Base-by-base conservation (phyloP, 257 asterid species). In the Haberlea rhodopensis region DNA sequence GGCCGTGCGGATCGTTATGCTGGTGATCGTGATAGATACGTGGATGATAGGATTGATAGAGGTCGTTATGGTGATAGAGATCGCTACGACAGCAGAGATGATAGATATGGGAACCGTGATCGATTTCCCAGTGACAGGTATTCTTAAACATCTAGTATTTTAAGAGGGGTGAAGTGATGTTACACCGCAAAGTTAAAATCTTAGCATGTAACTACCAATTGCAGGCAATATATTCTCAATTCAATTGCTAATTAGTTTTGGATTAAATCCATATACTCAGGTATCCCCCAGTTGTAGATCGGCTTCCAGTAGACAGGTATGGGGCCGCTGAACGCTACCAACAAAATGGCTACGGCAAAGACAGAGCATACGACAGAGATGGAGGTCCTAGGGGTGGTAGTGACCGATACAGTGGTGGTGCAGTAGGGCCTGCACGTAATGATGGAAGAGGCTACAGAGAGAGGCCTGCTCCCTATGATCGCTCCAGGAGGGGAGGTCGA, bases 41-140 rank as follows among this genome's bases (percentile, higher is more conserved):
- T 83, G 53, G 97, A 94, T 79, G 97, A 86, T 68, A 79, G 87
- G 62, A 82, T 73, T 49, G 96, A 85, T 25, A 81, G 90, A 62
- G 91, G 95, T 16, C 99, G 88, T 29, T 73, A 80, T 72, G 86
- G 85, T 58, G 96, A 87, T 19, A 84, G 90, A 69, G 97, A 90
- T 56, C 94, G 96, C 7, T 86, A 73, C 62, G 95, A 86, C 28
- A 72, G 74, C 75, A 78, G 86, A 64, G 95, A 87, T 45, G 96
- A 87, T 54, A 81, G 90, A 54, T 90, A 84, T 75, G 94, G 68
- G 40, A 65, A 75, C 73, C 95, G 95, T 24, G 99, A 86, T 72
- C 89, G 95, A 13, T 84, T 73, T 65, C 78, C 72, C 27, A 69
- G 15, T 28, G 96, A 89, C 82, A 92, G 97, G 95, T 89, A 78